Base-by-base conservation (phyloP, 805 yeast species). In the Saturnispora diversa region DNA sequence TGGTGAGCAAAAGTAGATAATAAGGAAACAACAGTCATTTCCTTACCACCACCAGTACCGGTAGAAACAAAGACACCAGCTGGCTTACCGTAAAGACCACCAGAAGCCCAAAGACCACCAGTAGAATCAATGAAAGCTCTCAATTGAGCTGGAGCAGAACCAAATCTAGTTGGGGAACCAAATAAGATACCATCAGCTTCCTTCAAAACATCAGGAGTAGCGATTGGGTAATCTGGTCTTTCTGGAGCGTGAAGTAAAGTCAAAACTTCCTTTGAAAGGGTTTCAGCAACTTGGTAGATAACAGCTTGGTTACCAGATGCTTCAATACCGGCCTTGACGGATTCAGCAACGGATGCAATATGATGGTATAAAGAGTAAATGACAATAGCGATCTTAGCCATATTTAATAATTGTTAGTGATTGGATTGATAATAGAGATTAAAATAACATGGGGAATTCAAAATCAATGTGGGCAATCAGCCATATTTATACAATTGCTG, bases 1-100 rank as follows among this genome's bases (percentile, higher is more conserved):
- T 84, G 94, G 62, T 85, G 94, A 37, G 75, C 77, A 44, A 80
- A 67, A 40, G 68, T 66, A 11, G 88, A 75, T 48, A 85, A 55
- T 20, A 80, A 58, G 66, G 75, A 80, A 50, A 77, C 69, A 47
- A 75, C 65, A 16, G 94, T 81, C 38, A 69, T 59, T 65, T 85
- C 95, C 62, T 80, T 86, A 58, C 94, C 94, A 55, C 94, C 94
- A 53, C 90, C 88, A 42, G 85, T 67, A 55, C 87, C 85, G 28
- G 87, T 79, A 39, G 84, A 72, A 42, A 74, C 77, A 56, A 85
- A 85, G 52, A 79, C 55, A 54, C 84, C 86, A 29, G 76, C 86
- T 45, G 75, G 76, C 65, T 84, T 84, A 51, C 87, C 88, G 59
- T 71, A 65, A 47, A 83, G 67, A 23, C 77, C 74, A 56, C 92